Evolutionary conservation across 768 basidiomycete genomes (phyloP).

Genomic region (Xerocomellus chrysenteron): DNA sequence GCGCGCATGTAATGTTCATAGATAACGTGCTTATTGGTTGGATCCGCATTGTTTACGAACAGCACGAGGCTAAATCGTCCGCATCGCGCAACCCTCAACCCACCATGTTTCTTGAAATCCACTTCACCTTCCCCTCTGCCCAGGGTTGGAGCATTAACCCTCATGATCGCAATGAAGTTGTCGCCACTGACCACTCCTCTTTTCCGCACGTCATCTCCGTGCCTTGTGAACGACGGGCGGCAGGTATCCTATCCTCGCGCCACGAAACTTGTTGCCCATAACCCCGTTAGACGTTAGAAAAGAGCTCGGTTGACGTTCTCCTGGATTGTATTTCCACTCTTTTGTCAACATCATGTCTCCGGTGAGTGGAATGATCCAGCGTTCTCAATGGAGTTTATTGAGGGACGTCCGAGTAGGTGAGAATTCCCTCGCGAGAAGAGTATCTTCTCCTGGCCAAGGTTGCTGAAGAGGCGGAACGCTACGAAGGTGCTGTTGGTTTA

Average conservation of each 20-base stretch:
- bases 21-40: not conserved
- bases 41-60: not conserved
- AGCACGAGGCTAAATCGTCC: slow-evolving; percentile 13
- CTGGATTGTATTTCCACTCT: slow-evolving; percentile 7
- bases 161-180: slow-evolving; percentile 2
- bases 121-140: slow-evolving; percentile 27
- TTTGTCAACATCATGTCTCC: slow-evolving; percentile 26
- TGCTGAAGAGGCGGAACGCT: slow-evolving; percentile 85
- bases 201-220: slow-evolving; percentile 11
- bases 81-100: slow-evolving; percentile 28
- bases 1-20: slow-evolving; percentile 1
- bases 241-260: slow-evolving; percentile 11
- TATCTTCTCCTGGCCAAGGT: slow-evolving; percentile 70
- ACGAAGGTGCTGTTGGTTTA: slow-evolving; percentile 58
- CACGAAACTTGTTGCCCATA: slow-evolving; percentile 30
- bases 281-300: slow-evolving; percentile 32
- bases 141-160: slow-evolving; percentile 22
- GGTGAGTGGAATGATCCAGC: slow-evolving; percentile 19
- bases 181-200: slow-evolving; percentile 1
- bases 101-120: slow-evolving; percentile 16
- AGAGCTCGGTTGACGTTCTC: slow-evolving; percentile 11
- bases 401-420: slow-evolving; percentile 23
- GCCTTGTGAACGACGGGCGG: slow-evolving; percentile 15
- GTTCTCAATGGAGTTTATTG: not conserved
- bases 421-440: slow-evolving; percentile 38